phyloP scores from a whole-genome alignment of 169 alveolate species.

The Cryptosporidium tyzzeri region DNA sequence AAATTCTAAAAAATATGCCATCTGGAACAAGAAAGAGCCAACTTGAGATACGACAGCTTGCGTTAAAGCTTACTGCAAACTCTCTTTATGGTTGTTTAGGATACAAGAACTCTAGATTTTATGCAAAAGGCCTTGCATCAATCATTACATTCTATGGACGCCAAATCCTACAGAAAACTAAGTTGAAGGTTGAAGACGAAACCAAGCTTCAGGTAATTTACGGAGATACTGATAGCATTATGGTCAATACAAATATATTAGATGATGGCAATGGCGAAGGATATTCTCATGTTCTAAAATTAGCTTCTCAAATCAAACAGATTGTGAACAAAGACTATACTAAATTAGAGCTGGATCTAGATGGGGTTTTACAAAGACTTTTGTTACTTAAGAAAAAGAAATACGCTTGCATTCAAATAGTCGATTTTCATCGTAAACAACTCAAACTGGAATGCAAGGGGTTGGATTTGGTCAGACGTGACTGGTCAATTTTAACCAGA shows the following conservation, averaged over 20 bases:
- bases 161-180: conserved; percentile 90
- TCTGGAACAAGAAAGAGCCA: conserved; percentile 77
- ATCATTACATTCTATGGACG: conserved; percentile 96
- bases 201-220: conserved; percentile 94
- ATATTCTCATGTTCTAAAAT: conserved; percentile 85
- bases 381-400: conserved; percentile 97
- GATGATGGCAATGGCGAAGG: conserved; percentile 81
- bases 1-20: conserved; percentile 69
- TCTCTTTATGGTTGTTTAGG: conserved; percentile 99
- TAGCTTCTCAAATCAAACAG: conserved; percentile 89
- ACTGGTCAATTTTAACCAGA: conserved; percentile 96
- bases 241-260: conserved; percentile 93
- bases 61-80: conserved; percentile 98
- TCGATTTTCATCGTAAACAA: conserved; percentile 82
- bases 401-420: conserved; percentile 93
- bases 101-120: conserved; percentile 95
- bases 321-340: conserved; percentile 93
- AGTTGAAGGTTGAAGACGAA: conserved; percentile 91
- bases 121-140: conserved; percentile 98
- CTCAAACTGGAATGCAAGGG: conserved; percentile 96
- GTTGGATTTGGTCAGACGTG: conserved; percentile 97
- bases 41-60: conserved; percentile 93
- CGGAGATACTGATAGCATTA: conserved; percentile 99
- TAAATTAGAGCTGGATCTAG: conserved; percentile 96
- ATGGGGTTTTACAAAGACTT: conserved; percentile 95